Evolutionary conservation across 441 rosid species (phyloP).

Genomic region (Iberis amara): DNA sequence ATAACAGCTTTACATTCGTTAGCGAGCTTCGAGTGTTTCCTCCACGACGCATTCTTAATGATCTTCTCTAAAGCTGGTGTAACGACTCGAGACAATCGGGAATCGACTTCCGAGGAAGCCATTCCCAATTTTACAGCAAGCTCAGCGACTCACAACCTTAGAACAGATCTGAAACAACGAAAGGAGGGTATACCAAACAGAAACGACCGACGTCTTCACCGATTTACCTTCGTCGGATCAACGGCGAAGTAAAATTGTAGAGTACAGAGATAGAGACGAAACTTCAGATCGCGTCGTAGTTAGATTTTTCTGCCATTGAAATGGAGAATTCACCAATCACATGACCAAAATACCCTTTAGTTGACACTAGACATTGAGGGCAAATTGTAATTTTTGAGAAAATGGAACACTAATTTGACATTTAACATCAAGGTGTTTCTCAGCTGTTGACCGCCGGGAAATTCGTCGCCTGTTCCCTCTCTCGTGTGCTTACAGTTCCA

Average conservation of each 20-base stretch:
- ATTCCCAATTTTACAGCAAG: constrained; percentile 57
- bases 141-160: constrained; percentile 29
- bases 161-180: constrained; percentile 44
- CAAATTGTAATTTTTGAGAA: constrained; percentile 8
- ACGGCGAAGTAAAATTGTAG: constrained; percentile 18
- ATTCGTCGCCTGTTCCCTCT: constrained; percentile 26
- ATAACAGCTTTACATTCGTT: constrained; percentile 86
- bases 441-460: constrained; percentile 27
- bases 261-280: constrained; percentile 22
- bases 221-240: constrained; percentile 18
- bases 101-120: constrained; percentile 99
- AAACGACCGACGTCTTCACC: constrained; percentile 1
- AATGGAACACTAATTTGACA: constrained; percentile 10
- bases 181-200: not conserved
- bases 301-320: constrained; percentile 23
- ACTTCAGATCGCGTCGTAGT: constrained; percentile 57
- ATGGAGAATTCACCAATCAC: constrained; percentile 15
- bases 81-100: constrained; percentile 76
- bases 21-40: constrained; percentile 92
- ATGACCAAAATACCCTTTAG: constrained; percentile 49
- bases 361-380: constrained; percentile 13
- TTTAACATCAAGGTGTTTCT: constrained; percentile 1
- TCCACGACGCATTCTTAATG: constrained; percentile 87
- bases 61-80: constrained; percentile 83
- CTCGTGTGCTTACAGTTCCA: constrained; percentile 15